phyloP scores from a whole-genome alignment of 2,329 filamentous ascomycete genomes.

The Alternaria triticimaculans region DNA sequence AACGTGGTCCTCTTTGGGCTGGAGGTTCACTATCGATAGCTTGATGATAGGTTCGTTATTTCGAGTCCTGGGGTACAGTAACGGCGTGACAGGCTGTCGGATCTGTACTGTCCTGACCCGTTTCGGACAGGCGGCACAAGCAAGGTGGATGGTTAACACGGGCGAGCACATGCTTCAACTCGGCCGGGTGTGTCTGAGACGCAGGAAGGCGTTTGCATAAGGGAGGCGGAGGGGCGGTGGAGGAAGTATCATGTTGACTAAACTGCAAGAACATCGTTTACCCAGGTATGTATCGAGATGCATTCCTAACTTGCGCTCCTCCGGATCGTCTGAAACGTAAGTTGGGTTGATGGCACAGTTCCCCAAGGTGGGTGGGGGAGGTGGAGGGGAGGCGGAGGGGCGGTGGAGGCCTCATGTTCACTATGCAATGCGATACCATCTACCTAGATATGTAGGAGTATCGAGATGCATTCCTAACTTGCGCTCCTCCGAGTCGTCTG shows the following conservation, averaged over 20 bases:
- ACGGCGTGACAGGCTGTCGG: background rate
- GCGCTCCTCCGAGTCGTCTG: background rate
- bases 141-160: background rate
- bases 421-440: background rate
- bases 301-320: background rate
- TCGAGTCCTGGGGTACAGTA: background rate
- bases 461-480: background rate
- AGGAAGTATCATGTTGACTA: background rate
- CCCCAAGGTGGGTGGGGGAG: too few relatives aligned
- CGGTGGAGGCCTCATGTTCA: background rate
- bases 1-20: background rate
- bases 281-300: background rate
- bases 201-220: background rate
- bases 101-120: background rate
- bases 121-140: background rate
- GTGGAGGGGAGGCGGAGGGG: background rate
- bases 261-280: background rate
- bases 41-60: background rate
- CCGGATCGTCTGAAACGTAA: too few relatives aligned
- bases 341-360: too few relatives aligned
- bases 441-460: background rate
- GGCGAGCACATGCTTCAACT: background rate
- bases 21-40: slow-evolving; percentile 2
- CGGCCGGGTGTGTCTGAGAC: background rate
- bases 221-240: background rate